Evolutionary conservation across 1,139 yeast species (phyloP), one percentile per base, ranked within the genome.

Genomic region (Zygoascus meyerae): DNA sequence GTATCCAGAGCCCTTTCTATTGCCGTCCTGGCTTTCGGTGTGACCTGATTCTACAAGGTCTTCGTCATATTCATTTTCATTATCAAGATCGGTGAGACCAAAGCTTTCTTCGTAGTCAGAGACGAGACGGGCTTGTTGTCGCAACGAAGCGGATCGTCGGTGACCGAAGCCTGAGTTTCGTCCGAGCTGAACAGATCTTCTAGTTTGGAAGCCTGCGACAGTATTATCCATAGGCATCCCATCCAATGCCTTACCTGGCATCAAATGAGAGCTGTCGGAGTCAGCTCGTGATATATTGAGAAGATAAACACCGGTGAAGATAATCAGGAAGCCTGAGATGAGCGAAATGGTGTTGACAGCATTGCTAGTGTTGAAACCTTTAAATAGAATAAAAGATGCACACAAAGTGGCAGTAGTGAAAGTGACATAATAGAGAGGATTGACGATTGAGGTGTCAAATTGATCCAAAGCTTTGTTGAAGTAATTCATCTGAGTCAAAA

Each of bases 401-500:
- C 78, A 74, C 57, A 87, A 73, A 0, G 96, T 89, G 48, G 86
- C 86, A 0, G 96, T 87, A 35, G 97, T 87, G 68, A 87, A 89
- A 0, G 95, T 83, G 48, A 87, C 97, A 61, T 89, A 87, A 68
- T 87, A 87, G 52, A 87, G 72, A 30, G 96, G 96, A 65, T 89
- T 87, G 48, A 87, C 96, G 55, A 89, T 85, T 1, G 95, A 86
- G 2, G 96, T 87, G 63, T 87, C 96, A 60, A 86, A 87, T 65
- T 86, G 95, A 59, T 90, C 96, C 60, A 87, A 74, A 0, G 96
- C 96, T 69, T 86, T 87, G 73, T 87, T 87, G 73, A 87, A 86
- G 64, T 85, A 87, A 69, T 86, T 87, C 96, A 87, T 86, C 66
- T 87, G 97, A 2, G 95, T 86, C 57, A 86, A 61, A 55, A 89